These are phyloP conservation scores for Rhypophila decipiens DNA, from an alignment of 495 filamentous ascomycete species.

Conservation along the genomic window DNA sequence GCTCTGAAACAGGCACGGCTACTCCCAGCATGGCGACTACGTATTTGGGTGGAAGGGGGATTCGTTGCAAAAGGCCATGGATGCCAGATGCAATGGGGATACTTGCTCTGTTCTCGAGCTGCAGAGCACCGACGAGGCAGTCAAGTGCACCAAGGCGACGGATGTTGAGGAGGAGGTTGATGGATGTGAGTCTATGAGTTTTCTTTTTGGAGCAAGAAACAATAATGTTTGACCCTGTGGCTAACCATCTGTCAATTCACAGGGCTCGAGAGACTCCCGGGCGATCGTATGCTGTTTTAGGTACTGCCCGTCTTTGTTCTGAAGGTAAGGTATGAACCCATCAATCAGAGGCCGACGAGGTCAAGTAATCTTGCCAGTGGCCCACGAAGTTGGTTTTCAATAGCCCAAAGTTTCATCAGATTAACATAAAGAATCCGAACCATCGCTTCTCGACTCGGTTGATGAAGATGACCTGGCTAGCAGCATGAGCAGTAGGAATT, in stretches of 20 bases:
- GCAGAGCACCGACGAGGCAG: slow-evolving; percentile 24
- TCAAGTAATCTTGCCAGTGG: too few species aligned
- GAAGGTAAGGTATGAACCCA: too few species aligned
- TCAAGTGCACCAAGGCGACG: slow-evolving; percentile 21
- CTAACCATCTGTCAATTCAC: neutral
- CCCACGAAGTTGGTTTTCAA: too few species aligned
- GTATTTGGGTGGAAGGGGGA: slow-evolving; percentile 35
- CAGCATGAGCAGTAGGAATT: too few species aligned
- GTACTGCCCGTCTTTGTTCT: too few species aligned
- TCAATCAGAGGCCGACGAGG: too few species aligned
- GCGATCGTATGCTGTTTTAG: neutral
- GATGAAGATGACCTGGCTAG: too few species aligned
- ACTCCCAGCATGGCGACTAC: slow-evolving; percentile 32
- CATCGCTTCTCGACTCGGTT: too few species aligned
- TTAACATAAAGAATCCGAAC: too few species aligned
- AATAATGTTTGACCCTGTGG: neutral
- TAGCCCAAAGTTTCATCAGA: too few species aligned
- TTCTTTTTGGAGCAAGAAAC: neutral
- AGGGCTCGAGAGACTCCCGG: neutral
- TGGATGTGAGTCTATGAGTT: slow-evolving; percentile 18
- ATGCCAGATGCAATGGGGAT: slow-evolving; percentile 27
- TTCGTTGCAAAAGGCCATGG: slow-evolving; percentile 29
- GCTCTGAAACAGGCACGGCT: slow-evolving; percentile 19
- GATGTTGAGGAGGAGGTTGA: slow-evolving; percentile 28
- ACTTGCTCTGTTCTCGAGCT: slow-evolving; percentile 23